Conservation (phyloP, 2,329 filamentous ascomycete genomes). For the Trichoderma afroharzianum region DNA sequence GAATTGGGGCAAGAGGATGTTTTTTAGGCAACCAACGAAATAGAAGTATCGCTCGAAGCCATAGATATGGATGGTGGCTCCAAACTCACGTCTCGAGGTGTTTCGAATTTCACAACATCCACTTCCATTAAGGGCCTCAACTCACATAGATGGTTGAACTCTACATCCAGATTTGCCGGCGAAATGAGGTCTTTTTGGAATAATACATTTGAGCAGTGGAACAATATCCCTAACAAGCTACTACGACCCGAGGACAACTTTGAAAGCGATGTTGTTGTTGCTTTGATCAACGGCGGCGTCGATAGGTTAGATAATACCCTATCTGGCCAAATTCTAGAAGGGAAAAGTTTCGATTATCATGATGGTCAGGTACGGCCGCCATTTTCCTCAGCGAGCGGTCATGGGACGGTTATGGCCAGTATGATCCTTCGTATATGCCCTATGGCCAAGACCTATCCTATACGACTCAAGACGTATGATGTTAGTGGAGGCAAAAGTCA, state of each 20-base stretch:
- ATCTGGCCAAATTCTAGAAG: not conserved
- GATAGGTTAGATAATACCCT: not conserved
- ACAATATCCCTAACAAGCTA: too few relatives aligned
- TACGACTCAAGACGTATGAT: constrained; percentile 19
- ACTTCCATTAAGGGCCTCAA: too few relatives aligned
- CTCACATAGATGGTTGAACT: not conserved
- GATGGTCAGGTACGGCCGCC: not conserved
- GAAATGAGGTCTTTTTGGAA: not conserved
- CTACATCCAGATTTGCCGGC: not conserved
- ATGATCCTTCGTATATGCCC: constrained; percentile 26
- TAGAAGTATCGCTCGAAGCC: too few relatives aligned
- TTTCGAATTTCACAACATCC: not conserved
- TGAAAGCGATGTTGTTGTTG: not conserved
- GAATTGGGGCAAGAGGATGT: too few relatives aligned
- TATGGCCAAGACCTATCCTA: constrained; percentile 26
- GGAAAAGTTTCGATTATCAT: not conserved
- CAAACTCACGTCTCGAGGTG: too few relatives aligned
- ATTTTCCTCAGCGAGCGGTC: not conserved
- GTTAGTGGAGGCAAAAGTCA: not conserved
- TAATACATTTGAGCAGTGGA: not conserved
- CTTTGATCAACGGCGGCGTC: not conserved
- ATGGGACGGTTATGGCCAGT: constrained; percentile 26
- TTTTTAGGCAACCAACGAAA: too few relatives aligned
- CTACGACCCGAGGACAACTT: not conserved
- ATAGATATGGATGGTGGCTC: not conserved